These are phyloP conservation scores for Alternaria ethzedia DNA, from an alignment of 2,329 filamentous ascomycete species.

Conservation along the genomic window DNA sequence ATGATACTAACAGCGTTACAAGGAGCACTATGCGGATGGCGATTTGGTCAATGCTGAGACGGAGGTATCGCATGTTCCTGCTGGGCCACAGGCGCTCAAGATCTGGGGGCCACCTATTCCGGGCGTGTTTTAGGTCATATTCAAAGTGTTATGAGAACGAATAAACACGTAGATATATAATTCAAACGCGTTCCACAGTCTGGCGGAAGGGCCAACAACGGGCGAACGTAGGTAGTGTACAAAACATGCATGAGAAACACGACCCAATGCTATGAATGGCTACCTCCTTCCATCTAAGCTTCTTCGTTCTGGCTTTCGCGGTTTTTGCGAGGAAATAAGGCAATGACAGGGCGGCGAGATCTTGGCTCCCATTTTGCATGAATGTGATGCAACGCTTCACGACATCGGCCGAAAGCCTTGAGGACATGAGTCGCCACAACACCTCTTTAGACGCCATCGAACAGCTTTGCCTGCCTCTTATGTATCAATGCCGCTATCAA, in stretches of 20 bases:
- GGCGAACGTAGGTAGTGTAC: not conserved
- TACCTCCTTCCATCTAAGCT: not conserved
- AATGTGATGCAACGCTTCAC: not conserved
- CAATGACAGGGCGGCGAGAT: not conserved
- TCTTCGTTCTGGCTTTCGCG: not conserved
- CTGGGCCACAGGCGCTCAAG: slow-evolving; percentile 7
- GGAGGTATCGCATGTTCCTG: not conserved
- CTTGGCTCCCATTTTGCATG: not conserved
- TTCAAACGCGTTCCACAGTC: not conserved
- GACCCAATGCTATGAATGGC: not conserved
- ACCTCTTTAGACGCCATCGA: not conserved
- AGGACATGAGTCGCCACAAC: not conserved
- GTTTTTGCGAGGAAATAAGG: not conserved
- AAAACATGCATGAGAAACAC: not conserved
- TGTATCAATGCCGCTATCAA: slow-evolving; percentile 16
- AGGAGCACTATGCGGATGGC: slow-evolving; percentile 13
- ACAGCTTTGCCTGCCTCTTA: slow-evolving; percentile 5
- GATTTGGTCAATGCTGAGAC: slow-evolving; percentile 10
- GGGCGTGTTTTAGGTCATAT: slow-evolving; percentile 2
- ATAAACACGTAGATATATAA: not conserved
- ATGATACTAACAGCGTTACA: not conserved
- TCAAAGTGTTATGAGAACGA: not conserved
- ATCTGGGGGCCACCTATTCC: slow-evolving; percentile 12
- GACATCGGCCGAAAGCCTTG: not conserved
- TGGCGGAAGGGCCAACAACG: not conserved